Conservation (phyloP, 345 rosid species). For the Sapria himalayana region DNA sequence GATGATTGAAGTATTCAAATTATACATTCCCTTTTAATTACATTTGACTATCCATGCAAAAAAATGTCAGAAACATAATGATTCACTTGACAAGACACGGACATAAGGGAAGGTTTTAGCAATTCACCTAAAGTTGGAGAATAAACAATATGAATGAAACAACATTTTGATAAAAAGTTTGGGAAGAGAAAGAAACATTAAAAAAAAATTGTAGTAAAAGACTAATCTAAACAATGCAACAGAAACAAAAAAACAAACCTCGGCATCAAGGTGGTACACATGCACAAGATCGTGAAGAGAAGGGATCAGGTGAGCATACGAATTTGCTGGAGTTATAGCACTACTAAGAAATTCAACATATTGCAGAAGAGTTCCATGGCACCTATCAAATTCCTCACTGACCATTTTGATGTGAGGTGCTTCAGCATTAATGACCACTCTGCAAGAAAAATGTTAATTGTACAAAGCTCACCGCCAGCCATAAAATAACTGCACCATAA, state of each 20-base stretch:
- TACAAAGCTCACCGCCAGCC: not conserved
- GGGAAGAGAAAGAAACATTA: no score
- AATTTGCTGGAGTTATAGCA: constrained; percentile 55
- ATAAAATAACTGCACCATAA: not conserved
- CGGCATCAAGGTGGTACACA: constrained; percentile 84
- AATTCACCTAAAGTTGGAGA: no score
- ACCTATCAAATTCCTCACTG: constrained; percentile 92
- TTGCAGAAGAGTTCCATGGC: constrained; percentile 98
- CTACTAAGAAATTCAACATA: constrained; percentile 84
- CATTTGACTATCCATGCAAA: no score
- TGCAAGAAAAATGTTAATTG: constrained; percentile 18
- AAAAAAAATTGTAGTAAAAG: not conserved
- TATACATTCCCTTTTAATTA: no score
- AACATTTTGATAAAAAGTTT: no score
- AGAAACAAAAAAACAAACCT: constrained; percentile 29
- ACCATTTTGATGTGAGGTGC: constrained; percentile 99
- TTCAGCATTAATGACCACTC: constrained; percentile 79
- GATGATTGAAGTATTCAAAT: no score
- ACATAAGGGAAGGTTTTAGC: no score
- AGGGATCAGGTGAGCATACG: constrained; percentile 70
- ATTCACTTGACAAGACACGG: no score
- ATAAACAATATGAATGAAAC: no score
- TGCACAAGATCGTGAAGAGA: constrained; percentile 77
- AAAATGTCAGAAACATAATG: no score
- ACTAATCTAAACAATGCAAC: constrained; percentile 5